Base-by-base conservation (phyloP, 306 rosid genomes). In the Nissolia schottii region DNA sequence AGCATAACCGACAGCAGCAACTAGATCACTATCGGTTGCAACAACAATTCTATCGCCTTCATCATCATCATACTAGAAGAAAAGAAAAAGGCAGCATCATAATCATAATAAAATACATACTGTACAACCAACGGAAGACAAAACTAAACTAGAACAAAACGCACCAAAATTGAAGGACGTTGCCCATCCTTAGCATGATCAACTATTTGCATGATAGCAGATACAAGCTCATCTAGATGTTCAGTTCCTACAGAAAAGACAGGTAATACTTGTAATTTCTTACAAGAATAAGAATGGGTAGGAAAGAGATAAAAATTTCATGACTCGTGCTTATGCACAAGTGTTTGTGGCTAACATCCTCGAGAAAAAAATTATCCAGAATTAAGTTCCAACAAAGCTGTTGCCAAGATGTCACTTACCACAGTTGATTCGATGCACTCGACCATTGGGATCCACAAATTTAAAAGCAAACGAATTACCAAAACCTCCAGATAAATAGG, bases 1-100 rank as follows among this genome's bases (percentile, higher is more conserved):
- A 58, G 99, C 93, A 83, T 88, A 89, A 78, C 77, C 79, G 64
- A 89, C 90, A 70, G 99, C 97, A 48, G 87, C 78, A 35, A 62
- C 71, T 46, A 91, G 92, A 81, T 94, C 99, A 25, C 81, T 80
- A 78, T 91, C 86, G 31, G 79, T 85, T 48, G 91, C 77, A 74
- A 94, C 82, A 74, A 91, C 79, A 80, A 94, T 85, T 73, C 63
- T 88, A 82, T 94, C 99, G 31, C 96, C 97, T 76, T 94, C 99
- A 48, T 94, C 97, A 53, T 94, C 99, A 85, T 89, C 90, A 32
- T 89, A 94, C 99, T 94, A 66, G 45, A 50, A 27, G 14, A 43
- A 45, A 61, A 50, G 48, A 56, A 19, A 54, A 50, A 50, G 5
- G 19, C 22, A 9, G 61, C 14, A 37, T 38, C 9, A 73, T 11